Evolutionary conservation across 148 eudicot species (phyloP), one percentile per base, ranked within the genome.

Genomic region (Arbutus unedo): DNA sequence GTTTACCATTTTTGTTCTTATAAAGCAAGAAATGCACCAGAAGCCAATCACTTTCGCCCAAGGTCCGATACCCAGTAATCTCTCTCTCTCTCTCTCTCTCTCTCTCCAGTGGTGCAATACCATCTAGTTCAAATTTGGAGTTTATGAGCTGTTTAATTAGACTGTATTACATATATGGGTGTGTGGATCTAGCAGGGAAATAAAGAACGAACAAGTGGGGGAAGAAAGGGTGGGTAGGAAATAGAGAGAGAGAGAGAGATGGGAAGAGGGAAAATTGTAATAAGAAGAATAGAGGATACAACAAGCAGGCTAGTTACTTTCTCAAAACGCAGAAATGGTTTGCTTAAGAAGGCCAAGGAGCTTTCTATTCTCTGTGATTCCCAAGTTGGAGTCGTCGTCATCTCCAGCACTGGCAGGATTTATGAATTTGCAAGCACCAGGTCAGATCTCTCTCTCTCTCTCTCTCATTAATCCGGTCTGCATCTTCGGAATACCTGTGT

Each of bases 341-440:
- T 75, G 59, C 44, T 75, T 8, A 75, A 75, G 78, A 75, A 75
- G 59, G 78, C 78, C n/a, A 75, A 75, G 78, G 78, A 75, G 25
- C 59, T 75, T 8, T 50, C 77, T 8, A 74, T 74, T 43, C 55
- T 74, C 48, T 74, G 77, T n/a, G 77, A 74, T 8, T 54, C 55
- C 10, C 55, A 74, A 47, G 77, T 74, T n/a, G 77, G 77, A 47
- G 38, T n/a, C 38, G 47, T 74, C 5, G 54, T 74, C 77, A 1
- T 74, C 77, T 74, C 77, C 8, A 47, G 38, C 9, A 74, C 77
- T 25, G 77, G 77, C 54, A 74, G 48, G 77, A 55, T 74, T 7
- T 48, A 74, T 74, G 77, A 74, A 41, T 74, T n/a, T n/a, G 54
- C 77, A 74, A 74, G 77, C 77, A 45, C 77, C 10, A 74, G 77